Evolutionary conservation across 1,139 yeast genomes (phyloP).

Genomic region (Arxiozyma slooffiae): DNA sequence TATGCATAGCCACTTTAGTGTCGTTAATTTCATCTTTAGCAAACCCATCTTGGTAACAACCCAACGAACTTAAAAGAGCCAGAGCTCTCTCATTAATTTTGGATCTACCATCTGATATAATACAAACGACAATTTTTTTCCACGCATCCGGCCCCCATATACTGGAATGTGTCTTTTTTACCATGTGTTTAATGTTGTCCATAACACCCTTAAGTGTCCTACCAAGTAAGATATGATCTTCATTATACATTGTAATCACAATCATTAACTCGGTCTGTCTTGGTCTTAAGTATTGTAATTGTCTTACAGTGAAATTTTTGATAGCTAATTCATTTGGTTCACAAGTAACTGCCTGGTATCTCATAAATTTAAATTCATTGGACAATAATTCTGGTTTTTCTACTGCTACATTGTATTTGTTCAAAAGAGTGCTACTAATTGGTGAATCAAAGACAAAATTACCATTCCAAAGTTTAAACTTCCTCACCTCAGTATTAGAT

Average conservation of each 20-base stretch:
- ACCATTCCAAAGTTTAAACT: conserved; percentile 38
- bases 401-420: conserved; percentile 35
- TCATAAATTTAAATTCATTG: conserved; percentile 71
- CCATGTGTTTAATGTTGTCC: conserved; percentile 79
- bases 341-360: conserved; percentile 75
- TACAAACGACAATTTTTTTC: conserved; percentile 84
- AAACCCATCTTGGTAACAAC: conserved; percentile 90
- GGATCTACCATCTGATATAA: conserved; percentile 90
- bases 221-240: conserved; percentile 77
- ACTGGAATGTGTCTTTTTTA: conserved; percentile 54
- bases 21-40: conserved; percentile 86
- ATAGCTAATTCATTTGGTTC: conserved; percentile 67
- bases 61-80: conserved; percentile 81
- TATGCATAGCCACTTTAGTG: conserved; percentile 78
- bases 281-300: conserved; percentile 51
- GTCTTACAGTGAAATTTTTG: conserved; percentile 72
- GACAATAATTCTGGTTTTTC: conserved; percentile 41
- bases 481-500: conserved; percentile 24
- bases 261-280: conserved; percentile 82
- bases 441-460: conserved; percentile 61
- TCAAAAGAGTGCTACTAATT: conserved; percentile 45
- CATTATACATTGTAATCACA: conserved; percentile 90
- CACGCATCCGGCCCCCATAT: conserved; percentile 85
- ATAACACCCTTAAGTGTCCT: conserved; percentile 88
- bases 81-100: conserved; percentile 77